Evolutionary conservation across 2,329 filamentous ascomycete genomes (phyloP), one percentile per base, ranked within the genome.

Genomic region (Xylariales sp.): DNA sequence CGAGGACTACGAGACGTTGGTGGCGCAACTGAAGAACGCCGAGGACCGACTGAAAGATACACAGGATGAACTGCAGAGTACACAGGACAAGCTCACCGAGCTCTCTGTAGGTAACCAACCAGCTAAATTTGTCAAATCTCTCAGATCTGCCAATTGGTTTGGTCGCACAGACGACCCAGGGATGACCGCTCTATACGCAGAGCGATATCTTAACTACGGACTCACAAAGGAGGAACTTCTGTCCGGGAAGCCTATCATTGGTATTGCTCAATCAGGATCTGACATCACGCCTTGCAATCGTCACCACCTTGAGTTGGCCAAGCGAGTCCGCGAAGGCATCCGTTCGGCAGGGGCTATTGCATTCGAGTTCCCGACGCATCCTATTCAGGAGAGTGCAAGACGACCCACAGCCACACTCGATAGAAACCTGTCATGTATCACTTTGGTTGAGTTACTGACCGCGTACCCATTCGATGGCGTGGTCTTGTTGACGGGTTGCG

Each of bases 281-380:
- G 71, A 74, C 47, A 52, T 74, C 24, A 60, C 70, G 1, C 70
- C 71, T 1, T 74, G 71, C 51, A 74, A 74, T 51, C 63, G 68
- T 7, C 63, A 74, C 51, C 71, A 74, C 49, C 49, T 72, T 31
- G 64, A 71, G 42, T 57, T 74, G 21, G 66, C 66, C 5, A 72
- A 73, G 53, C 61, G 71, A 5, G 70, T 74, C 3, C 63, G 70
- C 2, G 70, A 74, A 44, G 71, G 71, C 1, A 73, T 74, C 48
- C 61, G 68, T 9, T 60, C 64, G 0, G 69, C 70, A 2, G 71
- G 70, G 2, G 71, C 64, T 21, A 69, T 74, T 48, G 65, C 69
- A 3, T 66, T 74, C 46, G 71, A 74, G 49, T 74, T 74, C 44
- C 71, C 71, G 4, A 71, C 63, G 15, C 70, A 74, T 52, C 71